Evolutionary conservation across 1,284 basidiomycete genomes (phyloP).

Genomic region (Leccinum pachyderme): DNA sequence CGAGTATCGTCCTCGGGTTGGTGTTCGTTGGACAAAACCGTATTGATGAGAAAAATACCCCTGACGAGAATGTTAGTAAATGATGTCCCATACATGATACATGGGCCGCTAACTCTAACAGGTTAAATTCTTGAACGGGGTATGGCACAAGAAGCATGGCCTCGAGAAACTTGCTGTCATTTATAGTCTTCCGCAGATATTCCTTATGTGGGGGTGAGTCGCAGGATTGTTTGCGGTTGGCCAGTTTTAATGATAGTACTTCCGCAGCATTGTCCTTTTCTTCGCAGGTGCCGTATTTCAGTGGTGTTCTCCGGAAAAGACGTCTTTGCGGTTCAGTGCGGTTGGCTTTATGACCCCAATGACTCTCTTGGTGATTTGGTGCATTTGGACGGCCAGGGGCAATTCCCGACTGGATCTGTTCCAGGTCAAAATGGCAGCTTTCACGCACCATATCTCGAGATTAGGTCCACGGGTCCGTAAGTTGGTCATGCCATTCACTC

Average conservation of each 20-base stretch:
- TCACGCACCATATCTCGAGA: no score
- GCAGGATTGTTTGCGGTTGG: neutral
- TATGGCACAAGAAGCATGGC: slow-evolving; percentile 29
- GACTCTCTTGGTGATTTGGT: slow-evolving; percentile 20
- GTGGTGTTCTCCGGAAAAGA: slow-evolving; percentile 19
- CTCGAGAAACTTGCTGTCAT: slow-evolving; percentile 38
- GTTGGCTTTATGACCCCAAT: slow-evolving; percentile 6
- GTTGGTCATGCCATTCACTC: neutral
- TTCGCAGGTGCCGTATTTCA: slow-evolving; percentile 26
- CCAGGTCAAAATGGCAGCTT: neutral
- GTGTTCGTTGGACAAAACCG: neutral
- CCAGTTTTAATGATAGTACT: neutral
- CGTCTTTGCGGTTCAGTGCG: neutral
- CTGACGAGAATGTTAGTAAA: neutral
- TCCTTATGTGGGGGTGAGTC: slow-evolving; percentile 42
- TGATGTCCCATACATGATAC: no score
- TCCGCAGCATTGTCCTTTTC: slow-evolving; percentile 30
- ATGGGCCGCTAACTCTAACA: slow-evolving; percentile 2
- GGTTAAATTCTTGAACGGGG: slow-evolving; percentile 29
- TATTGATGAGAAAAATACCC: neutral
- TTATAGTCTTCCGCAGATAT: slow-evolving; percentile 37
- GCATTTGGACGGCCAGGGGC: slow-evolving; percentile 22
- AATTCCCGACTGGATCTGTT: neutral
- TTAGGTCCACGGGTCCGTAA: neutral
- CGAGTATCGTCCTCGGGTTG: neutral